Conservation (phyloP, 106 monocot species). For the Xerophyta viscosa region DNA sequence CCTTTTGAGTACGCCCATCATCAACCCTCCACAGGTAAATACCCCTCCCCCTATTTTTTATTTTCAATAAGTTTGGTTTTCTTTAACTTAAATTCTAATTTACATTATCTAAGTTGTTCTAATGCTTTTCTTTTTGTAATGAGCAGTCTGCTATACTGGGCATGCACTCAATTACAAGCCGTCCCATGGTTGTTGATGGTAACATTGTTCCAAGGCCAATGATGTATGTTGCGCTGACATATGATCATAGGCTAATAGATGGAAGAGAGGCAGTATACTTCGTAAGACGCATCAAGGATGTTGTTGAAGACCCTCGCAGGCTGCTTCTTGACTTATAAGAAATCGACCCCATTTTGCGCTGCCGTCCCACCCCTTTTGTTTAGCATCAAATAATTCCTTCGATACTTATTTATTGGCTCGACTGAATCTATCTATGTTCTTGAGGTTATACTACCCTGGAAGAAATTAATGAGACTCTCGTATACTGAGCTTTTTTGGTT, state of each 20-base stretch:
- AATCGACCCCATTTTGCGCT: too few relatives aligned
- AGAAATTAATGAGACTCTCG: too few relatives aligned
- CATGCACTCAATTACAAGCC: conserved; percentile 78
- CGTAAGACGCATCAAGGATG: conserved; percentile 78
- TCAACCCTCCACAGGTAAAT: conserved; percentile 83
- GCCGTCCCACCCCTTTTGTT: too few relatives aligned
- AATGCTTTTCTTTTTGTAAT: neutral
- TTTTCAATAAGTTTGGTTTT: too few relatives aligned
- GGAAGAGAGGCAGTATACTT: conserved; percentile 94
- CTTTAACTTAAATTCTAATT: too few relatives aligned
- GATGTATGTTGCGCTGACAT: conserved; percentile 93
- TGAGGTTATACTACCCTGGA: too few relatives aligned
- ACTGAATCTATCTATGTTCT: too few relatives aligned
- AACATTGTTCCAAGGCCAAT: conserved; percentile 63
- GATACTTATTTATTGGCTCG: too few relatives aligned
- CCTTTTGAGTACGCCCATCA: conserved; percentile 87
- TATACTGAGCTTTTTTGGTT: too few relatives aligned
- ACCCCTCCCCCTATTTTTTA: too few relatives aligned
- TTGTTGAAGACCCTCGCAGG: conserved; percentile 84
- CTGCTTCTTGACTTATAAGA: conserved; percentile 82
- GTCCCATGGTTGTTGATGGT: conserved; percentile 73
- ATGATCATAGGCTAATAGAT: conserved; percentile 87
- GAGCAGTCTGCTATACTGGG: conserved; percentile 87
- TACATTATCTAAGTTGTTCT: too few relatives aligned
- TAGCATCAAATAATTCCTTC: too few relatives aligned